These are phyloP conservation scores for Eremothecium sinecaudum DNA, from an alignment of 1,139 yeast species.

Conservation along the genomic window DNA sequence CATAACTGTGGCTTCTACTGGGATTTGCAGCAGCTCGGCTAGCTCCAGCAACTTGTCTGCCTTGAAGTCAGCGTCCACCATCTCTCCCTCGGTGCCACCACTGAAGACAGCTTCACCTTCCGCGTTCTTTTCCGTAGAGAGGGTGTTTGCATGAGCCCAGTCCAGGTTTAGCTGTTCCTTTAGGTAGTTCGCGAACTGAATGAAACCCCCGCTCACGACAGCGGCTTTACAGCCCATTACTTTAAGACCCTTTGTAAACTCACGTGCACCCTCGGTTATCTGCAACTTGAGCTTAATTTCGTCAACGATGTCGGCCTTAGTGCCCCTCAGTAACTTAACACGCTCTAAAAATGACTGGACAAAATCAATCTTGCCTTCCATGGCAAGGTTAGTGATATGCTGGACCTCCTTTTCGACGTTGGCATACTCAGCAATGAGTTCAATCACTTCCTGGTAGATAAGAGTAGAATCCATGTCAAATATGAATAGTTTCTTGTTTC, in stretches of 20 bases:
- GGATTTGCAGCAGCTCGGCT: slow-evolving; percentile 53
- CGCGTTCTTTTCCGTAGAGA: slow-evolving; percentile 45
- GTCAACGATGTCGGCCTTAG: slow-evolving; percentile 57
- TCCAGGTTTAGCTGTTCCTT: slow-evolving; percentile 62
- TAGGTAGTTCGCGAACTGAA: slow-evolving; percentile 75
- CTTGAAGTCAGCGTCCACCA: slow-evolving; percentile 81
- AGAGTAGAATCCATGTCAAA: slow-evolving; percentile 98
- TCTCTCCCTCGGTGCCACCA: slow-evolving; percentile 57
- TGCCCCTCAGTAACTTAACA: slow-evolving; percentile 70
- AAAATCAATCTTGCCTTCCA: slow-evolving; percentile 96
- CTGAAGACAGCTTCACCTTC: slow-evolving; percentile 35
- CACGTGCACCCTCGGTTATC: slow-evolving; percentile 76
- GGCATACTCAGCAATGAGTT: slow-evolving; percentile 85
- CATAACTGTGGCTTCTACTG: slow-evolving; percentile 56
- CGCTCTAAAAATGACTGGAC: slow-evolving; percentile 69
- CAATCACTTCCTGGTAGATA: slow-evolving; percentile 94
- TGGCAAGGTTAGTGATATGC: slow-evolving; percentile 82
- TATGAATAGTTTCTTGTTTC: slow-evolving; percentile 57
- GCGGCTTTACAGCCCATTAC: slow-evolving; percentile 60
- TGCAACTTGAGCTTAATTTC: slow-evolving; percentile 59
- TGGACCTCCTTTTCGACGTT: slow-evolving; percentile 66
- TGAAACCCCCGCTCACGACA: slow-evolving; percentile 91
- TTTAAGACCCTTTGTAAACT: slow-evolving; percentile 56
- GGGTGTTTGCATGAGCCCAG: slow-evolving; percentile 78
- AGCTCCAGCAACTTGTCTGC: slow-evolving; percentile 63